Evolutionary conservation across 2,329 filamentous ascomycete species (phyloP), one percentile per base, ranked within the genome.

Genomic region (Colletotrichum australisinense): DNA sequence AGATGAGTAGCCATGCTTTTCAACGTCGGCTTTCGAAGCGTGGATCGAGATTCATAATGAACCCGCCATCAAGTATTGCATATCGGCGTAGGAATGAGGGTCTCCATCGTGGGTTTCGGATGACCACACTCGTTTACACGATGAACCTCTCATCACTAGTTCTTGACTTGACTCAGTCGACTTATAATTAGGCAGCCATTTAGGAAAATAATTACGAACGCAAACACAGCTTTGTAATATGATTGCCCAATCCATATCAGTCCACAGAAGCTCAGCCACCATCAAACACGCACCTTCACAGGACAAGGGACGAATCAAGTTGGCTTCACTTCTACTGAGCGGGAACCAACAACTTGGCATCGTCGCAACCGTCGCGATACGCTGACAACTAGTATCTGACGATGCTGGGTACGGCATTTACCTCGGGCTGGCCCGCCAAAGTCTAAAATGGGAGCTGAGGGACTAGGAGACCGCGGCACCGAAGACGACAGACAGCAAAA

Each of bases 361-460:
- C 11, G 32, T 26, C 19, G 24, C 58, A 49, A 30, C 32, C 46
- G 19, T 32, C 60, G 46, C 32, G 12, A 49, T 53, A 26, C 30
- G 30, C 32, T 12, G 11, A 35, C 32, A 35, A 12, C 19, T 56
- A 12, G 16, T 6, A 49, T n/a, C 24, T 35, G 19, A 35, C n/a
- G 14, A 71, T 62, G 19, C 3, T 9, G 19, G 28, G 35, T 46
- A 57, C 38, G 38, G 22, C 26, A 24, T 62, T 56, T 56, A 60
- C 28, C 28, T 70, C 58, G 59, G 67, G 69, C 57, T 63, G 69
- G 32, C 46, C 67, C 60, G 60, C 28, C 59, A 46, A 73, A 73
- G 35, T 73, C 60, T 66, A 70, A 73, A 49, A 71, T 4, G 32
- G 52, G n/a, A 68, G 38, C 24, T 63, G 59, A 49, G 24, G 38